Evolutionary conservation across 2,329 filamentous ascomycete species (phyloP).

Genomic region (Aureobasidium namibiae): DNA sequence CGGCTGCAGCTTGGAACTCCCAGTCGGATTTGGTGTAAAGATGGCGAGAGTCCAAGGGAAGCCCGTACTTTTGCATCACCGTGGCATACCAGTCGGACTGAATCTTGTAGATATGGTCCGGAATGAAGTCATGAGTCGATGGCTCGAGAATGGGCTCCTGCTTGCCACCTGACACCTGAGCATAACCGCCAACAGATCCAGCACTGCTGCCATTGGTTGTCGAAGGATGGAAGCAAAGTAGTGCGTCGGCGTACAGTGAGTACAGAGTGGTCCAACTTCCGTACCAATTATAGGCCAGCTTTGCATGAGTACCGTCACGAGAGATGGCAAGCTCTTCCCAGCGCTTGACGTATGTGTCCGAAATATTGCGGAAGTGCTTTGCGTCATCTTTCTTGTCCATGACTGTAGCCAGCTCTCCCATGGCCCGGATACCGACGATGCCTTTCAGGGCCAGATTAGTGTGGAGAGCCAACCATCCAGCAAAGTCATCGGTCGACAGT

Average conservation of each 20-base stretch:
- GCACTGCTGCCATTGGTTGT: conserved; percentile 28
- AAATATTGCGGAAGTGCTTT: conserved; percentile 51
- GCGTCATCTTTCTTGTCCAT: conserved; percentile 51
- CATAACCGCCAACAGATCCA: not conserved
- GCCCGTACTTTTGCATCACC: conserved; percentile 71
- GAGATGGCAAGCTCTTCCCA: conserved; percentile 68
- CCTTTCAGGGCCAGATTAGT: conserved; percentile 79
- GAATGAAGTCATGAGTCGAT: conserved; percentile 49
- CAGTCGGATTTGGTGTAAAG: conserved; percentile 85
- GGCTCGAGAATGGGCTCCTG: conserved; percentile 21
- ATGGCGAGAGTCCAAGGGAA: conserved; percentile 75
- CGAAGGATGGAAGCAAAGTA: conserved; percentile 69
- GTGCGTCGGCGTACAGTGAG: conserved; percentile 71
- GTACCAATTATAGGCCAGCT: conserved; percentile 71
- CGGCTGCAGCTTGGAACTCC: conserved; percentile 81
- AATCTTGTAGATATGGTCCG: conserved; percentile 65
- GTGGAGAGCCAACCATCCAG: conserved; percentile 67
- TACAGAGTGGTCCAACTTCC: conserved; percentile 80
- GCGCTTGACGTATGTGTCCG: conserved; percentile 58
- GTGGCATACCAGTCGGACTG: conserved; percentile 75
- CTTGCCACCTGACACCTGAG: not conserved
- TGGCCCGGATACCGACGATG: conserved; percentile 72
- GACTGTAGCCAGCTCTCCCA: conserved; percentile 60
- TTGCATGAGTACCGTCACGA: conserved; percentile 60
- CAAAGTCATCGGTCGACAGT: conserved; percentile 77